Percentiles rank a stretch among this genome's conserved stretches.
Conservation (phyloP, 345 rosid species). For the Gossypium anomalum region DNA sequence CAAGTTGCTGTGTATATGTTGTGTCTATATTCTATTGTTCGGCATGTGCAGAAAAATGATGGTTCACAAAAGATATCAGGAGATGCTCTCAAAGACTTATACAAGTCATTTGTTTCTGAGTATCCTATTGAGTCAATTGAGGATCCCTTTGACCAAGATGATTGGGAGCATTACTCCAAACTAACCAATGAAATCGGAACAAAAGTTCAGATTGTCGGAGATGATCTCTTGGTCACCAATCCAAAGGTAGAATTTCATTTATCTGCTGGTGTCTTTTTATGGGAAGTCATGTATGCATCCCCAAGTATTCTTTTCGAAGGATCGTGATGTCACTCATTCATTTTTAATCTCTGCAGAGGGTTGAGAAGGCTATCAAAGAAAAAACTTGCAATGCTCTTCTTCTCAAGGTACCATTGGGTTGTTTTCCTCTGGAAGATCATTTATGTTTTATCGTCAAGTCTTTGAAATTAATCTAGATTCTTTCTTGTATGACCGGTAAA, state of each 20-base stretch:
- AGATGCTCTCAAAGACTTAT: constrained; percentile 5
- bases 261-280: neutral
- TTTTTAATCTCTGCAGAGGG: neutral
- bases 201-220: constrained; percentile 75
- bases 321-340: neutral
- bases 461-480: neutral
- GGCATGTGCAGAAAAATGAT: neutral
- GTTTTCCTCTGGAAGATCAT: neutral
- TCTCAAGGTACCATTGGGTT: neutral
- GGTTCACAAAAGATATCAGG: neutral
- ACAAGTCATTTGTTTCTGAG: neutral
- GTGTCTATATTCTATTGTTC: neutral
- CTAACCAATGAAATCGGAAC: neutral
- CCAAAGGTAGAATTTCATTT: neutral
- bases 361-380: constrained; percentile 7
- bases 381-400: neutral
- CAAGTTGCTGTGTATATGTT: neutral
- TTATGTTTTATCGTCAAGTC: neutral
- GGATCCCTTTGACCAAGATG: constrained; percentile 8
- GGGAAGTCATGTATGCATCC: neutral
- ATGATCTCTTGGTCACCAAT: constrained; percentile 22
- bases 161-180: constrained; percentile 2
- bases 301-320: neutral
- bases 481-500: neutral
- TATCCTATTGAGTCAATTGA: neutral